Evolutionary conservation across 306 rosid species (phyloP).

Genomic region (Gastrolobium villosum): DNA sequence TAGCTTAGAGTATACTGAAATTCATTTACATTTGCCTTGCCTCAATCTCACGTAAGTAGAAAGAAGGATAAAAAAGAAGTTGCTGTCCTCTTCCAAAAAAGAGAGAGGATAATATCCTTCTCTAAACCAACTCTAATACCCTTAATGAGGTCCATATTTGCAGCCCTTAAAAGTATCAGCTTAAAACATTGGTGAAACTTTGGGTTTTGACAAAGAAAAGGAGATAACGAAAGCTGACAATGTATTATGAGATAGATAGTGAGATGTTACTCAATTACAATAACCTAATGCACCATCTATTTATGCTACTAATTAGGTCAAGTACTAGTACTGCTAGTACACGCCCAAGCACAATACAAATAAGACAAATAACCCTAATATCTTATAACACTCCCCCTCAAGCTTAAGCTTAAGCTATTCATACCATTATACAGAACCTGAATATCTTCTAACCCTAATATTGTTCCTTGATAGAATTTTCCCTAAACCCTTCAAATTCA

Average conservation of each 20-base stretch:
- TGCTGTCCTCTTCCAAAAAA: background rate
- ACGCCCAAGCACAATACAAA: no score
- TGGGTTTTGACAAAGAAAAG: no score
- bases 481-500: constrained; percentile 10
- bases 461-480: constrained; percentile 1
- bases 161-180: background rate
- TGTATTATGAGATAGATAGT: no score
- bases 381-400: no score
- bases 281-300: no score
- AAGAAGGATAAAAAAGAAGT: background rate
- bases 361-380: no score
- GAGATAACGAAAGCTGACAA: no score
- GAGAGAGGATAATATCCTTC: background rate
- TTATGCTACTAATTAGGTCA: no score
- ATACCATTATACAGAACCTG: no score
- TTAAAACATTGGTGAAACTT: background rate
- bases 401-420: no score
- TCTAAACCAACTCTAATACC: constrained; percentile 7
- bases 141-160: background rate
- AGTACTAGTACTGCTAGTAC: no score
- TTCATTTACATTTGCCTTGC: constrained; percentile 29
- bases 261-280: no score
- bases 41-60: constrained; percentile 8
- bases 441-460: background rate
- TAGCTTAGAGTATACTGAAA: background rate